These are phyloP conservation scores for Trichosanthes truncata DNA, from an alignment of 306 rosid genomes.

Conservation along the genomic window DNA sequence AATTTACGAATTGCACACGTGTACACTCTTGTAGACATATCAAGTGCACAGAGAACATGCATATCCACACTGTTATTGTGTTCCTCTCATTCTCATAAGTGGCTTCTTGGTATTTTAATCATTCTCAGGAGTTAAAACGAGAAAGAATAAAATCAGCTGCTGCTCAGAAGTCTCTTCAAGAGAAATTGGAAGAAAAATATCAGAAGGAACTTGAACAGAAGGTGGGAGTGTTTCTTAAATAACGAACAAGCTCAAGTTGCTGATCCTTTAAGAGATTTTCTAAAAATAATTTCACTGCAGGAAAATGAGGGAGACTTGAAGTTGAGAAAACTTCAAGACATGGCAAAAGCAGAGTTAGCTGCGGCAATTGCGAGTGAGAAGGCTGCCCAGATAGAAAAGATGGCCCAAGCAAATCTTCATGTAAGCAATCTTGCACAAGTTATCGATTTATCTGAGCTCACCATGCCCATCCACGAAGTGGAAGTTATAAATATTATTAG, in stretches of 20 bases:
- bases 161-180: constrained; percentile 74
- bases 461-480: neutral
- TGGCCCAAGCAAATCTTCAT: constrained; percentile 81
- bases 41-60: neutral
- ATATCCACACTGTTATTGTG: neutral
- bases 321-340: constrained; percentile 44
- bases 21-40: neutral
- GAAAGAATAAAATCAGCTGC: constrained; percentile 75
- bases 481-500: neutral
- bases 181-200: constrained; percentile 75
- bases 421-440: constrained; percentile 35
- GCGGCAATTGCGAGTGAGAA: constrained; percentile 81
- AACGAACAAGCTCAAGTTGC: constrained; percentile 18
- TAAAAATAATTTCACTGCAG: constrained; percentile 32
- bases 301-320: constrained; percentile 52
- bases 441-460: neutral
- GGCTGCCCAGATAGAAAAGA: constrained; percentile 79
- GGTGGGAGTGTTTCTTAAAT: constrained; percentile 26
- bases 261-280: neutral
- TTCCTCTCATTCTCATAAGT: neutral
- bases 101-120: neutral
- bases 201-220: constrained; percentile 69
- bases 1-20: neutral
- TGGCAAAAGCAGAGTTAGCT: constrained; percentile 71
- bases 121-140: constrained; percentile 69